Evolutionary conservation across 176 grass and related monocot genomes (phyloP), one percentile per base, ranked within the genome.

Genomic region (Elymus sibiricus): DNA sequence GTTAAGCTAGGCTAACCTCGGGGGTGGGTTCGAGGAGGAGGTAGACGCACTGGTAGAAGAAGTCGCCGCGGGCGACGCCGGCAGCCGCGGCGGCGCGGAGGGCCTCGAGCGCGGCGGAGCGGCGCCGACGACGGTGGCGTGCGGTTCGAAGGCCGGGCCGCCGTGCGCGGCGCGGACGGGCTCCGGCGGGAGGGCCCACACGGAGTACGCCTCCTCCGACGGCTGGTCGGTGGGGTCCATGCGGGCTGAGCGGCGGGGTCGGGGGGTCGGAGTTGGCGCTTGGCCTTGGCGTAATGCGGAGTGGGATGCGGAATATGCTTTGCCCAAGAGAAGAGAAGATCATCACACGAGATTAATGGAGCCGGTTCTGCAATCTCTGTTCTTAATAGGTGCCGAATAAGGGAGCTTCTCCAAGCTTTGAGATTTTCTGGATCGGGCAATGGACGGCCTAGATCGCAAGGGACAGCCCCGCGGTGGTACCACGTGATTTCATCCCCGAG

Each of bases 11-110:
- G 21, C 65, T 60, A 58, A 92, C 96, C 93, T 98, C 91, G 9
- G 91, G 69, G 28, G 84, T 84, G 38, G 96, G 88, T 24, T 98
- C 91, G 40, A 98, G 89, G 10, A 95, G 83, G 86, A 98, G 86
- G 87, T 90, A 98, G 76, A 98, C 84, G 80, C 95, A 98, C 88
- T 98, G 91, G 82, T 95, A 98, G 86, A 94, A 98, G 82, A 95
- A 95, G 53, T 11, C 70, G 31, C 93, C 93, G 12, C 87, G 65
- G 39, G 91, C 86, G 78, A 88, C 91, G 62, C 84, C 38, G 5
- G 69, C 21, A 22, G 69, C 68, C 28, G 88, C 83, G 63, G 90
- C 84, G 21, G 91, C 64, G 25, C 88, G 91, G 78, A 98, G 85
- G 44, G 89, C 83, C 43, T 82, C 43, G 32, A 89, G 5, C 15